phyloP scores from a whole-genome alignment of 2,329 filamentous ascomycete species.

The Ascochyta viciae-villosae region DNA sequence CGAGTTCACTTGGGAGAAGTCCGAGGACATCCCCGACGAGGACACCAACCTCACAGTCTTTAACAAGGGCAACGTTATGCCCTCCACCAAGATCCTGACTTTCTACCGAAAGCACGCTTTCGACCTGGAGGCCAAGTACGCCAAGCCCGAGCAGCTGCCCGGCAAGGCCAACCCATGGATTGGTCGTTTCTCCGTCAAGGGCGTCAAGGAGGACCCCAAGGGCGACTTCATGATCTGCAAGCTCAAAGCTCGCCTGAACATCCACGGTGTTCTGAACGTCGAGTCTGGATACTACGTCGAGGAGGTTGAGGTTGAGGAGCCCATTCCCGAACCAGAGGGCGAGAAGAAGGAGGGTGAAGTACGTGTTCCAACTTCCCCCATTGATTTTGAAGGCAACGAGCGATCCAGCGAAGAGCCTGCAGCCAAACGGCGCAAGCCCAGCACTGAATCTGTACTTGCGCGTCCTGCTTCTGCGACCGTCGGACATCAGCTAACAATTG shows the following conservation, averaged over 20 bases:
- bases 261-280: slow-evolving; percentile 94
- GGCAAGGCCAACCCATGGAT: slow-evolving; percentile 95
- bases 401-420: slow-evolving; percentile 32
- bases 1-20: slow-evolving; percentile 99
- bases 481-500: slow-evolving; percentile 37
- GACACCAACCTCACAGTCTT: slow-evolving; percentile 97
- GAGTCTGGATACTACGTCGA: slow-evolving; percentile 98
- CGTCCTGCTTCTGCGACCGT: slow-evolving; percentile 34
- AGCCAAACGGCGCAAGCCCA: slow-evolving; percentile 44
- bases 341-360: slow-evolving; percentile 72
- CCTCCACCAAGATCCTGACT: slow-evolving; percentile 97
- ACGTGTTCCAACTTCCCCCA: slow-evolving; percentile 56
- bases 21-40: slow-evolving; percentile 96
- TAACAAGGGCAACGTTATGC: slow-evolving; percentile 95
- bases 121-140: slow-evolving; percentile 93
- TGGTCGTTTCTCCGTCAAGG: slow-evolving; percentile 96
- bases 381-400: slow-evolving; percentile 30
- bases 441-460: slow-evolving; percentile 32
- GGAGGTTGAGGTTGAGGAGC: slow-evolving; percentile 96
- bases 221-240: slow-evolving; percentile 99
- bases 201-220: slow-evolving; percentile 89
- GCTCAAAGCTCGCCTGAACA: slow-evolving; percentile 94
- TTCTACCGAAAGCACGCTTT: slow-evolving; percentile 99
- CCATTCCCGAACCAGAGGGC: slow-evolving; percentile 74
- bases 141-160: slow-evolving; percentile 83